Percentiles rank a stretch among this genome's conserved stretches.
phyloP scores from a whole-genome alignment of 495 filamentous ascomycete genomes.

The Immersiella caudata region DNA sequence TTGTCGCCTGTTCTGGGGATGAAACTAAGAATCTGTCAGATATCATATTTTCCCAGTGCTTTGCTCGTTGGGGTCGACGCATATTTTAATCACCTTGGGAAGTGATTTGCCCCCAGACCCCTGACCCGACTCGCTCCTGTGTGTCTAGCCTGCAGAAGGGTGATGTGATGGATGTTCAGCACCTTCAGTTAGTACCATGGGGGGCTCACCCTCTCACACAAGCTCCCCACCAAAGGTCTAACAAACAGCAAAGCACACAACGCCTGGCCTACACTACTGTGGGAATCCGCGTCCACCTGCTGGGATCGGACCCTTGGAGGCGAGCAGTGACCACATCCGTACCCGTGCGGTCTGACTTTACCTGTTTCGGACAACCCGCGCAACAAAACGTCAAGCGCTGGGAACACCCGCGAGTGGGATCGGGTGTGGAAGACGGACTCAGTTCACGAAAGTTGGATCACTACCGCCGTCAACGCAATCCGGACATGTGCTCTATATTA shows the following conservation, averaged over 20 bases:
- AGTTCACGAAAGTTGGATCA: neutral
- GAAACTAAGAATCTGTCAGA: slow-evolving; percentile 10
- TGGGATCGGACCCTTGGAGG: neutral
- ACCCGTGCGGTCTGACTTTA: neutral
- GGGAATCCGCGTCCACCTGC: neutral
- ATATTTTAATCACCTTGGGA: slow-evolving; percentile 9
- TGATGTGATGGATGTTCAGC: neutral
- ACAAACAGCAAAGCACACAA: neutral
- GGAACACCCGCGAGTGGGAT: neutral
- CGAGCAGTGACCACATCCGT: neutral
- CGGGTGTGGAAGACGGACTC: slow-evolving; percentile 4
- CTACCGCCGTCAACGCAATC: neutral
- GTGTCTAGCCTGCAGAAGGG: neutral
- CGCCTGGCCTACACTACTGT: too few species aligned
- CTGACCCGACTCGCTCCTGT: neutral
- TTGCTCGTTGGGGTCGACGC: slow-evolving; percentile 3
- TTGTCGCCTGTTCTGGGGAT: slow-evolving; percentile 16
- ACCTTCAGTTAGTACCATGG: neutral
- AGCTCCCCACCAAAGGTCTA: neutral
- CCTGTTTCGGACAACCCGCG: neutral
- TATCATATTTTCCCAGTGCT: slow-evolving; percentile 11
- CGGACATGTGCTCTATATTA: neutral
- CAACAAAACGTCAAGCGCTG: neutral
- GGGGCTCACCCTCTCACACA: neutral
- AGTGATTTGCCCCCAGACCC: slow-evolving; percentile 5